Evolutionary conservation across 192 early-diverging fungal genomes (phyloP).

Genomic region (Mortierella hygrophila): DNA sequence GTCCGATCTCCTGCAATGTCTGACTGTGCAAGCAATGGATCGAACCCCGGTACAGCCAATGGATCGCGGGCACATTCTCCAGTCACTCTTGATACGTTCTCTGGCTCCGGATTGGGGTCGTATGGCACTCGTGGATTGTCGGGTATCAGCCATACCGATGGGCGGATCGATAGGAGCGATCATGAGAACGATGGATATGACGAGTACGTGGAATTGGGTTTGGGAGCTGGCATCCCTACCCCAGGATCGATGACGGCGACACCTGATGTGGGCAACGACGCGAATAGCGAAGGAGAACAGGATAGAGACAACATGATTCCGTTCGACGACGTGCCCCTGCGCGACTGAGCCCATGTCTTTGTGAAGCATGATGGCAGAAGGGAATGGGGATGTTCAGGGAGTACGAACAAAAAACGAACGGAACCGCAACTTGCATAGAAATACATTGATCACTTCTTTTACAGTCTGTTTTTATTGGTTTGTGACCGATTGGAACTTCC

Average conservation of each 20-base stretch:
- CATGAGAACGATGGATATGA: neutral
- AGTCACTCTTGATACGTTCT: neutral
- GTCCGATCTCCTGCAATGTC: conserved; percentile 33
- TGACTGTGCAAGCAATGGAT: conserved; percentile 44
- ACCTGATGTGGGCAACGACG: conserved; percentile 5
- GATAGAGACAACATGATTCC: conserved; percentile 36
- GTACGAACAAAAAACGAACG: too few species aligned
- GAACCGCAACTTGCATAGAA: too few species aligned
- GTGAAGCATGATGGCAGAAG: neutral
- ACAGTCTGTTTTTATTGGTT: too few species aligned
- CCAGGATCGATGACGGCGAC: conserved; percentile 2
- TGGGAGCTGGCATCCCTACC: conserved; percentile 27
- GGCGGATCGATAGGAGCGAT: conserved; percentile 30
- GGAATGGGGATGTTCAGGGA: too few species aligned
- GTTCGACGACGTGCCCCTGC: neutral
- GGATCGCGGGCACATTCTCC: conserved; percentile 21
- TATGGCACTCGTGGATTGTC: conserved; percentile 11
- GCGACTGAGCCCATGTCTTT: neutral
- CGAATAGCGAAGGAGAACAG: conserved; percentile 11
- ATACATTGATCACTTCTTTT: too few species aligned
- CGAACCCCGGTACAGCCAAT: conserved; percentile 42
- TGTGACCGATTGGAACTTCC: too few species aligned
- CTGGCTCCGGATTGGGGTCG: neutral
- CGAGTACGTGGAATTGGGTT: neutral
- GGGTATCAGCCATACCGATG: conserved; percentile 22